Conservation (phyloP, 2,329 filamentous ascomycete species). For the Nothomitra cinnamomea region DNA sequence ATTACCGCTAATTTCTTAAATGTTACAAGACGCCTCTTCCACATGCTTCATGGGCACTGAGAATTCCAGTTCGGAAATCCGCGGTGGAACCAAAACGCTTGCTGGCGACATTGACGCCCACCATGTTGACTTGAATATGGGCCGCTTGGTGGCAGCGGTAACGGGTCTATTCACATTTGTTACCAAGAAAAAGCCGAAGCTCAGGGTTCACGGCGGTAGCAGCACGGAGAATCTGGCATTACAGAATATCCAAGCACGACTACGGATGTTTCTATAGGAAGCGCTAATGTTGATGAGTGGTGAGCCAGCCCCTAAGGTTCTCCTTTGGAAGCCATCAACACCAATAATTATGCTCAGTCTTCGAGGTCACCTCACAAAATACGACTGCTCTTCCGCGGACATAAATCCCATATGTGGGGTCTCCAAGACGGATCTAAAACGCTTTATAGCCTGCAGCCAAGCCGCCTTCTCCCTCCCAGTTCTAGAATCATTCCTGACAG, state of each 20-base stretch:
- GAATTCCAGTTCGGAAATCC: constrained; percentile 49
- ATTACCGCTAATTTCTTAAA: neutral
- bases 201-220: constrained; percentile 47
- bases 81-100: constrained; percentile 46
- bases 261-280: constrained; percentile 50
- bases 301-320: constrained; percentile 10
- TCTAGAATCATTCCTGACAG: constrained; percentile 44
- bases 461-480: constrained; percentile 44
- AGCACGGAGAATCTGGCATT: constrained; percentile 44
- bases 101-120: constrained; percentile 47
- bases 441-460: constrained; percentile 50
- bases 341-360: constrained; percentile 13
- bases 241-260: constrained; percentile 51
- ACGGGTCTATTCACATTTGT: constrained; percentile 40
- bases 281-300: constrained; percentile 46
- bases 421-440: constrained; percentile 51
- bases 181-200: constrained; percentile 42
- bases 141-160: constrained; percentile 38
- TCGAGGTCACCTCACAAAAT: constrained; percentile 50
- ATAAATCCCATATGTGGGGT: constrained; percentile 37
- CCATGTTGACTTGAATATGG: constrained; percentile 59
- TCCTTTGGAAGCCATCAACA: constrained; percentile 9
- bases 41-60: constrained; percentile 54
- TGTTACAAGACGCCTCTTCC: constrained; percentile 31
- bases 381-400: constrained; percentile 40